Evolutionary conservation across 148 eudicot species (phyloP), one percentile per base, ranked within the genome.

Genomic region (Talinum fruticosum): DNA sequence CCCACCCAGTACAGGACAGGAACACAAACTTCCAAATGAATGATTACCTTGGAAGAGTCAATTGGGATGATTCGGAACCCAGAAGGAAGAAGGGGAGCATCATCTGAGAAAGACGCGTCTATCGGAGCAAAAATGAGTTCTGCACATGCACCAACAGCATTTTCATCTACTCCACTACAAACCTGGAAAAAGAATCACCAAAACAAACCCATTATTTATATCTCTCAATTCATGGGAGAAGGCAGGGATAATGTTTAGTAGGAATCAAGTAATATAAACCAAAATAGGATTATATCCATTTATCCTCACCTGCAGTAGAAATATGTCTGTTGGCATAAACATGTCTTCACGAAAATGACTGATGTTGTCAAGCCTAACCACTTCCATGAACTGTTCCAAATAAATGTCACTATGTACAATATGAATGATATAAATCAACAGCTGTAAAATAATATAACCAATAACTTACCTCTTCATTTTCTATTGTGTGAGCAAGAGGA

Each of bases 71-170:
- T 89, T 68, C 97, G 93, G 80, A 94, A 94, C 61, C 98, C 98
- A 74, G 97, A 94, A n/a, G 98, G 93, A 32, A 94, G 87, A 59
- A 94, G 95, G 21, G 98, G 97, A 49, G 98, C 97, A 69, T 94
- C 93, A 71, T 94, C 98, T 24, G 97, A 87, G 84, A 94, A 94
- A 38, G 97, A 90, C 37, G 97, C 94, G 36, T 94, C 98, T 8
- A 94, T 94, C 28, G 98, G 98, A 75, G 98, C 98, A 81, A 89
- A 94, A 15, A 94, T 79, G 38, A 94, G 97, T 80, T 94, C 97
- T 6, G 95, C 89, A 49, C 86, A 88, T n/a, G 90, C 87, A 8
- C 95, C 95, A 70, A 88, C 83, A 23, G 97, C 93, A 61, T 87
- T 94, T 81, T 94, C 97, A 68, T 94, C 98, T 62, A 90, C 90